Conservation (phyloP, 192 early-diverging fungal species). For the Entomortierella chlamydospora region DNA sequence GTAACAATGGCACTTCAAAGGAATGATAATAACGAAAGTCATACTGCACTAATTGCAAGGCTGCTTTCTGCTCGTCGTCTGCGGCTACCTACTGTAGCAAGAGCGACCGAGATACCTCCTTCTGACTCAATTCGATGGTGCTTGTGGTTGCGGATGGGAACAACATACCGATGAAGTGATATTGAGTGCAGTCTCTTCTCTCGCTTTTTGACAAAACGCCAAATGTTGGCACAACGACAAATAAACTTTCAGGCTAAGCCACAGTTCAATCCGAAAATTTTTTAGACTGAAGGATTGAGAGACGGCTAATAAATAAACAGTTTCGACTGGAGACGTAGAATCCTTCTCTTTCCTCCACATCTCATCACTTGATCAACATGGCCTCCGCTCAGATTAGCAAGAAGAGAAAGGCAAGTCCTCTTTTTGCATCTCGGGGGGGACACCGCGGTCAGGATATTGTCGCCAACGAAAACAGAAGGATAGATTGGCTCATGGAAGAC, state of each 20-base stretch:
- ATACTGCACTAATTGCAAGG: too few relatives aligned
- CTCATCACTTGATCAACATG: conserved; percentile 46
- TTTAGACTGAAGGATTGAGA: conserved; percentile 6
- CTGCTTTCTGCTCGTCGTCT: too few relatives aligned
- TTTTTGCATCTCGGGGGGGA: not conserved
- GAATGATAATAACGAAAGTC: too few relatives aligned
- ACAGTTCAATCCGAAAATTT: conserved; percentile 34
- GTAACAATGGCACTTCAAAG: too few relatives aligned
- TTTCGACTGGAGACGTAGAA: not conserved
- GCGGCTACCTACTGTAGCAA: too few relatives aligned
- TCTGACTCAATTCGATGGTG: too few relatives aligned
- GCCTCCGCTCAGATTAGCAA: conserved; percentile 74
- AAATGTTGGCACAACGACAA: not conserved
- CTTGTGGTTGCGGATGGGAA: too few relatives aligned
- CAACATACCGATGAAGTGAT: too few relatives aligned
- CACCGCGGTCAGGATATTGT: not conserved
- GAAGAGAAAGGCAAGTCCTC: conserved; percentile 74
- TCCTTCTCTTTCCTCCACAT: conserved; percentile 42
- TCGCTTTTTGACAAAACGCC: too few relatives aligned
- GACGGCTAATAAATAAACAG: conserved; percentile 25
- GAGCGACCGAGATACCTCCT: too few relatives aligned
- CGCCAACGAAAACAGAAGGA: not conserved
- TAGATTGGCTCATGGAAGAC: not conserved
- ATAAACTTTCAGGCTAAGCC: conserved; percentile 7
- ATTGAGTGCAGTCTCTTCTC: too few relatives aligned